Conservation (phyloP, 768 basidiomycete species). For the Mycena kentingensis region DNA sequence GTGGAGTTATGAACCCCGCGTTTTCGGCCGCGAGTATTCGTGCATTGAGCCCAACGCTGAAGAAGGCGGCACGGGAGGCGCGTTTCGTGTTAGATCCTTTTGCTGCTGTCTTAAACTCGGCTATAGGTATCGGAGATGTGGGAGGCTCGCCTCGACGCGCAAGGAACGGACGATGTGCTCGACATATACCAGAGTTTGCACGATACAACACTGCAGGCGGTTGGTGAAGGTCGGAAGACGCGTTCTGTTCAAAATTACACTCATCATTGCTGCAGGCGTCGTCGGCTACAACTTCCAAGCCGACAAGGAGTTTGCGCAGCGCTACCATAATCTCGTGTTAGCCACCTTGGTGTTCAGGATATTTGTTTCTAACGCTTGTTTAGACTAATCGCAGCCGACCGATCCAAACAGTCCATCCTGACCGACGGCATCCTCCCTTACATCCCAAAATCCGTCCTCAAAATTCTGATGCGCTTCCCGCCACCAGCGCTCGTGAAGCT, state of each 20-base stretch:
- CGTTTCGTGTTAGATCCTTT: neutral
- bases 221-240: constrained; percentile 15
- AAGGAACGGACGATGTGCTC: constrained; percentile 12
- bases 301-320: constrained; percentile 19
- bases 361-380: neutral
- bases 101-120: neutral
- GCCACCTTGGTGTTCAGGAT: neutral
- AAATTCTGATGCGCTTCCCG: constrained; percentile 9
- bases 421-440: constrained; percentile 19
- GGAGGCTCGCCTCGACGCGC: constrained; percentile 13
- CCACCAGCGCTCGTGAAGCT: constrained; percentile 15
- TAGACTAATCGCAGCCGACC: constrained; percentile 19
- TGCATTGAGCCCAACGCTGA: constrained; percentile 15
- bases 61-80: constrained; percentile 16
- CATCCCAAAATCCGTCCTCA: constrained; percentile 15
- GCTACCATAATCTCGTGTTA: constrained; percentile 20
- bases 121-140: constrained; percentile 13
- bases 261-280: constrained; percentile 8
- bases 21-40: constrained; percentile 20
- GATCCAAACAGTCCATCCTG: constrained; percentile 15
- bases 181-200: constrained; percentile 20
- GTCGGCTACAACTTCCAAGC: constrained; percentile 23
- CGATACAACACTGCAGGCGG: constrained; percentile 17
- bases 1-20: constrained; percentile 18
- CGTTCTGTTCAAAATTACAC: neutral